Evolutionary conservation across 2,329 filamentous ascomycete species (phyloP), one percentile per base, ranked within the genome.

Genomic region (Myriangium duriaei): DNA sequence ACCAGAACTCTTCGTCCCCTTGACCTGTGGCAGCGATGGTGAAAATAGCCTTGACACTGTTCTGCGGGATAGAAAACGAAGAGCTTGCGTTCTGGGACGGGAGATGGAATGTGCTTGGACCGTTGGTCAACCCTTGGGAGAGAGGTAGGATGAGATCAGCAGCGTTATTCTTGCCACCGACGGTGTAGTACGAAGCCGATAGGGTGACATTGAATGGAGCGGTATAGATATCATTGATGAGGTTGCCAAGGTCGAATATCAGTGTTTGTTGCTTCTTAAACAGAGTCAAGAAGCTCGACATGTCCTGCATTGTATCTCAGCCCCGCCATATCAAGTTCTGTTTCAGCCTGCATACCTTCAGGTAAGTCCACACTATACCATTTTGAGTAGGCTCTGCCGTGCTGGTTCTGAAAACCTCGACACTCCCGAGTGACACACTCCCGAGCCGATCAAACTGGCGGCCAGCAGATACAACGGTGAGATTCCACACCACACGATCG

Each of bases 1-100:
- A 91, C 82, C 84, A 92, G 51, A 88, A 88, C 47, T 92, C 84
- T 59, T 91, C 84, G 11, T 67, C 61, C 0, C 69, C 69, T 54
- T 91, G 84, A 1, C 81, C 84, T 47, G 77, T 84, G 11, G 83
- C 81, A 6, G 79, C 75, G n/a, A 91, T 68, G 0, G 80, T 76
- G 39, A 88, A 73, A 6, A 86, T 71, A 12, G 83, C 84, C 41
- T 77, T 74, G 37, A 72, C 71, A 13, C 69, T 67, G 49, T 83
- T 79, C 34, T 60, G 65, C 2, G 83, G 83, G 30, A 92, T 65
- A n/a, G 48, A 60, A 30, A 85, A 56, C 0, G 63, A 65, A 44
- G 71, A 72, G 1, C 67, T 68, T 1, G 80, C 77, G 40, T 68
- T 71, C 41, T 80, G 66, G 0, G 61, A 57, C 1, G 83, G 83